Conservation (phyloP, 225 moss, liverwort and hornwort genomes). For the Physcomitrellopsis africana region DNA sequence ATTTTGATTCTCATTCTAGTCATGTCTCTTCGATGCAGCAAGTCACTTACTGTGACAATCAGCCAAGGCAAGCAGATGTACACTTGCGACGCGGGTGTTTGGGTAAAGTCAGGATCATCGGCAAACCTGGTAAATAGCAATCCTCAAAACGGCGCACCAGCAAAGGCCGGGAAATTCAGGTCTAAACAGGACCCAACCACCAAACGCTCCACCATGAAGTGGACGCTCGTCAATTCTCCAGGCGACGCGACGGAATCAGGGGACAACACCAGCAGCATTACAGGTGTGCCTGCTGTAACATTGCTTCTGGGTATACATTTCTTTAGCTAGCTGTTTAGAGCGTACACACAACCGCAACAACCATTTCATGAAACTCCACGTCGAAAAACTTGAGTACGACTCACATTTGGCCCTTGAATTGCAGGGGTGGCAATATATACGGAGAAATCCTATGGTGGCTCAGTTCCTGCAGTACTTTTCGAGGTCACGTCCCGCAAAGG, state of each 20-base stretch:
- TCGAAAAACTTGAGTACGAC: no score
- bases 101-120: background rate
- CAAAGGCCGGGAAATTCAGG: background rate
- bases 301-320: no score
- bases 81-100: constrained; percentile 15
- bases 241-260: constrained; percentile 25
- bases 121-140: background rate
- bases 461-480: background rate
- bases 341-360: no score
- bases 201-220: constrained; percentile 12
- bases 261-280: constrained; percentile 3
- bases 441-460: background rate
- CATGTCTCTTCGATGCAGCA: background rate
- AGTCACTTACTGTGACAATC: background rate
- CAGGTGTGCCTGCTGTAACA: background rate
- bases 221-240: constrained; percentile 28
- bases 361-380: no score
- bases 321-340: no score
- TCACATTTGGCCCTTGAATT: background rate
- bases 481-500: constrained; percentile 16
- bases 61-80: constrained; percentile 12
- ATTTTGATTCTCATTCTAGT: no score
- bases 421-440: constrained; percentile 12
- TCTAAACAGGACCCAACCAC: constrained; percentile 1
- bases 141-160: background rate